Conservation (phyloP, 179 eudicot species). For the Pouteria campechiana region DNA sequence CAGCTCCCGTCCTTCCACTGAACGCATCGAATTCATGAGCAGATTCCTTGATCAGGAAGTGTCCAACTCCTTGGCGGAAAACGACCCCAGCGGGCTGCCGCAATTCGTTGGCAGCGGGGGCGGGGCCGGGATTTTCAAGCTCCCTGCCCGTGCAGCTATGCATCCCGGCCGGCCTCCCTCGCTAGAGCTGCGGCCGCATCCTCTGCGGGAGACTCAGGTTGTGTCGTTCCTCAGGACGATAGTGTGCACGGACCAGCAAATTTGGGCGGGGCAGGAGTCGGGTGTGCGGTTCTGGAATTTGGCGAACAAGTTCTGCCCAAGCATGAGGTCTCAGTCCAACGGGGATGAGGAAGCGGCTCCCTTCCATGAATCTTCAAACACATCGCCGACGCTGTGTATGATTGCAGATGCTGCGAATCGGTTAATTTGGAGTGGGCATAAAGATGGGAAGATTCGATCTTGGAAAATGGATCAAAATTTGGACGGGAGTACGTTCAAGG, state of each 20-base stretch:
- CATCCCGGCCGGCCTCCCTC: conserved; percentile 44
- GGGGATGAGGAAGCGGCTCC: conserved; percentile 60
- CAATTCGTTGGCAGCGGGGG: conserved; percentile 46
- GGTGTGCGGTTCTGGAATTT: conserved; percentile 63
- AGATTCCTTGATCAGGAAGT: conserved; percentile 67
- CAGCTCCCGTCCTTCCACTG: conserved; percentile 11
- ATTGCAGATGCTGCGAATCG: conserved; percentile 44
- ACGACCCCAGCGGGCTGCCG: conserved; percentile 14
- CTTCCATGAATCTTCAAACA: conserved; percentile 26
- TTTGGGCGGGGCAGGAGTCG: conserved; percentile 78
- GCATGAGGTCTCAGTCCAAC: conserved; percentile 7
- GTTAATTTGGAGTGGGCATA: conserved; percentile 85
- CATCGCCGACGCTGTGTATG: conserved; percentile 41
- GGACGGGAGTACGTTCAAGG: conserved; percentile 28
- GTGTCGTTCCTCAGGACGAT: conserved; percentile 38
- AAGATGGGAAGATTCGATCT: conserved; percentile 66
- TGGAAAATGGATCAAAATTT: conserved; percentile 34
- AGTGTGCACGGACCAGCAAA: conserved; percentile 21
- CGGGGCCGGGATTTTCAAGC: conserved; percentile 28
- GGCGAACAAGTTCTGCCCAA: neutral
- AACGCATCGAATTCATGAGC: conserved; percentile 76
- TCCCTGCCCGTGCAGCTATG: conserved; percentile 31
- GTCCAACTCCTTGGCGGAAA: conserved; percentile 6
- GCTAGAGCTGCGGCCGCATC: conserved; percentile 55
- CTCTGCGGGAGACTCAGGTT: conserved; percentile 42